Base-by-base conservation (phyloP, 2,329 filamentous ascomycete genomes). In the Boeremia exigua region DNA sequence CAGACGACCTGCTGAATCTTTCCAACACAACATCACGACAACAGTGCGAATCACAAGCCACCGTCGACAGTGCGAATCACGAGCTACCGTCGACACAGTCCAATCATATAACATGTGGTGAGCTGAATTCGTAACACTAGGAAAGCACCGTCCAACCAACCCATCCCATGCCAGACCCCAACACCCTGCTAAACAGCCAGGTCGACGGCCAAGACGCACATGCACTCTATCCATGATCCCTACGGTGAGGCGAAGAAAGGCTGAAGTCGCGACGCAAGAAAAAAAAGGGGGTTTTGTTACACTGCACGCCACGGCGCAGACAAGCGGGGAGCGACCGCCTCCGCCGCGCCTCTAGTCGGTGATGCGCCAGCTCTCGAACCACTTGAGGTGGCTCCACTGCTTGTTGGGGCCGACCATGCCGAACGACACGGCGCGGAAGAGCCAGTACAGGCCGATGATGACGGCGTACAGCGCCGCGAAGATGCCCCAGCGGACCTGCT, bases 341-440 rank as follows among this genome's bases (percentile, higher is more conserved):
- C 19, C 11, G 14, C 14, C 14, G 4, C 12, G 6, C 5, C 14
- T 55, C 15, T 71, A 86, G 70, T 95, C 91, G 39, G 88, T 86
- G 68, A 96, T 89, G 71, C 86, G 88, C 94, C 94, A 99, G 63
- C 80, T 86, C 63, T 88, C 85, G 66, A 97, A 90, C 95, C 95
- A 99, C 82, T 92, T 96, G 80, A 99, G 82, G 80, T 98, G 93
- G 67, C 82, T 84, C 85, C 94, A 99, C 74, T 98, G 81, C 76
- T 85, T 84, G 79, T 91, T 92, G 58, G 85, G 80, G 12, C 95
- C 95, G 54, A 88, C 87, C 91, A 99, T 99, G 58, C 95, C 95
- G 82, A 96, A 99, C 77, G 91, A 95, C 72, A 99, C 93, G 19
- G 91, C 93, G 64, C 94, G 88, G 81, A 99, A 99, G 69, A 90